Evolutionary conservation across 2,329 filamentous ascomycete species (phyloP), one percentile per base, ranked within the genome.

Genomic region (Pseudocercospora eumusae): DNA sequence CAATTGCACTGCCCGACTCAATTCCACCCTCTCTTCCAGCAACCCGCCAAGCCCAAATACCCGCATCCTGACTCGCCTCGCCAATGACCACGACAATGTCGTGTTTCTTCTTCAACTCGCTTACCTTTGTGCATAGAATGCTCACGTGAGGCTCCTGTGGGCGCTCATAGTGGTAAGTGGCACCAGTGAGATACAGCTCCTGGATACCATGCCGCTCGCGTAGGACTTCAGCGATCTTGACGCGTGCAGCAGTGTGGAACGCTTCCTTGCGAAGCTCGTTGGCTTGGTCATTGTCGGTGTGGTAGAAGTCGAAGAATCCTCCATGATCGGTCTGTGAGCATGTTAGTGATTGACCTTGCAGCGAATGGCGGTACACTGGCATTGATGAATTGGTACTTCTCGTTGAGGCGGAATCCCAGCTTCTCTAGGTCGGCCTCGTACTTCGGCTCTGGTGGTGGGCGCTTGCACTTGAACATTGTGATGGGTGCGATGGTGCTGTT

Each of bases 21-120:
- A 96, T 81, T 20, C 90, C 88, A 1, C 88, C 86, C 1, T 79
- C 77, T 0, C 86, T 83, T 61, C 86, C 83, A 42, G 88, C 75
- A 10, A 88, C 80, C 20, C 92, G 86, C 68, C 90, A 88, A 0
- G 91, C 87, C 66, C 93, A 83, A 33, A 93, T 77, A 0, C 91
- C 92, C 0, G 96, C 81, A 57, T 93, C 88, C 70, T 93, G 88
- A 2, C 7, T 74, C 0, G 84, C 79, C 68, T 95, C 88, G 60
- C 91, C 91, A 69, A 96, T 84, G 57, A 96, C 76, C 50, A 96
- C 76, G 21, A 96, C 79, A 15, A 96, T 77, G 54, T 85, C 84
- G 11, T 74, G 75, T 59, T 84, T 84, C 9, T 73, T 74, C 21
- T 75, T 69, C 2, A 95, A 74, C 62, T 87, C 80, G 6, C 75